Percentiles rank a stretch among this genome's conserved stretches.
Evolutionary conservation across 805 yeast species (phyloP).

Genomic region (Metschnikowia sp.): DNA sequence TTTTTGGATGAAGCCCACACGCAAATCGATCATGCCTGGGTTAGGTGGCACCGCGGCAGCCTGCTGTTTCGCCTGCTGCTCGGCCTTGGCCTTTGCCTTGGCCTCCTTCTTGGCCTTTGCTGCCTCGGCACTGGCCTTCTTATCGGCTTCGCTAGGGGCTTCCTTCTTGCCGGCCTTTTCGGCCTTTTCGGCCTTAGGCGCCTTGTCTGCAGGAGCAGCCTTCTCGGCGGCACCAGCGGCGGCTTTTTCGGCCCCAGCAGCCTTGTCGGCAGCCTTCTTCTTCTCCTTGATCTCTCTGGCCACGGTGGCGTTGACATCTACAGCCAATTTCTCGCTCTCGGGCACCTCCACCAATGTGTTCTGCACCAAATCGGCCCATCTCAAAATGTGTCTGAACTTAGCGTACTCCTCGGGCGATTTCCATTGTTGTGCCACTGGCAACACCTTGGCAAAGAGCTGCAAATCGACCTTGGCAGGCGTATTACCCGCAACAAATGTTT

Average conservation of each 20-base stretch:
- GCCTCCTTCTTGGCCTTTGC: slow-evolving; percentile 62
- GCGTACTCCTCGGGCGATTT: slow-evolving; percentile 52
- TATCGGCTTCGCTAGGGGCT: slow-evolving; percentile 37
- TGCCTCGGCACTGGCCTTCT: slow-evolving; percentile 50
- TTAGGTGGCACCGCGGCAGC: slow-evolving; percentile 62
- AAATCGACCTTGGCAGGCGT: slow-evolving; percentile 69
- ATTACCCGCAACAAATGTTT: slow-evolving; percentile 70
- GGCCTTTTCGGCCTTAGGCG: slow-evolving; percentile 7
- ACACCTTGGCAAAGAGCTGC: slow-evolving; percentile 60
- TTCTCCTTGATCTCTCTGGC: slow-evolving; percentile 75
- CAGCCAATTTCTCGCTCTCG: slow-evolving; percentile 47
- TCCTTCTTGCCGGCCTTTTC: slow-evolving; percentile 12
- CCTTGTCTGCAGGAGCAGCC: slow-evolving; percentile 24
- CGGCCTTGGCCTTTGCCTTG: slow-evolving; percentile 59
- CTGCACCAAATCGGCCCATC: slow-evolving; percentile 93
- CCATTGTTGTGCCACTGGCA: slow-evolving; percentile 59
- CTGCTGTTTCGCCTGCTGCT: slow-evolving; percentile 42
- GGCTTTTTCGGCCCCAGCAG: slow-evolving; percentile 34
- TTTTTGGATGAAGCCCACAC: slow-evolving; percentile 96
- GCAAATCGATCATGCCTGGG: slow-evolving; percentile 85
- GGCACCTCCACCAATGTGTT: slow-evolving; percentile 55
- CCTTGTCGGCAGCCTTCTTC: slow-evolving; percentile 41
- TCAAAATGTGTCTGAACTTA: slow-evolving; percentile 73
- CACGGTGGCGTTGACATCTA: slow-evolving; percentile 60
- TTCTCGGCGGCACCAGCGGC: slow-evolving; percentile 41